Evolutionary conservation across 164 flowering plant species (phyloP).

Genomic region (Tetrastigma voinierianum): DNA sequence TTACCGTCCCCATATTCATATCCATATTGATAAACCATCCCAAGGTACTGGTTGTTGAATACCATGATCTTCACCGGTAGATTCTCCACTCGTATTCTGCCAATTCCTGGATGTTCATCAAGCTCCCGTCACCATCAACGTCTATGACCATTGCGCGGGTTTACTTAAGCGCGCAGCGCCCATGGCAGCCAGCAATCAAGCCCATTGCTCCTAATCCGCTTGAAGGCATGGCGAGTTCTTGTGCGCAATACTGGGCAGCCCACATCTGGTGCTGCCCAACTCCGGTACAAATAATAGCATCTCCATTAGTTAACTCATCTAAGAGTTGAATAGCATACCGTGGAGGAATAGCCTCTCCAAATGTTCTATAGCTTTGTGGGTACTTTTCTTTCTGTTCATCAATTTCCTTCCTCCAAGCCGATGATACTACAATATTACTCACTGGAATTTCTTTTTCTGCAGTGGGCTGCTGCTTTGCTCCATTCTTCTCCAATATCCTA

Average conservation of each 20-base stretch:
- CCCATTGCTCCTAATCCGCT: constrained; percentile 75
- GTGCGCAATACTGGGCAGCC: constrained; percentile 65
- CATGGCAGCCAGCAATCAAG: constrained; percentile 66
- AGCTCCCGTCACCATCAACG: constrained; percentile 68
- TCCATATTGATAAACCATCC: constrained; percentile 73
- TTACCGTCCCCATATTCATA: constrained; percentile 68
- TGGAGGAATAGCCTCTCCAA: constrained; percentile 67
- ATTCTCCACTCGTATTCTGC: constrained; percentile 56
- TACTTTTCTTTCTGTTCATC: constrained; percentile 45
- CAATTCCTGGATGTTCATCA: constrained; percentile 65
- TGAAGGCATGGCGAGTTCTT: constrained; percentile 60
- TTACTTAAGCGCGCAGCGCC: constrained; percentile 68
- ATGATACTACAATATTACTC: too few species aligned
- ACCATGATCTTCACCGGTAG: constrained; percentile 56
- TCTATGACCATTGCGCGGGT: constrained; percentile 54
- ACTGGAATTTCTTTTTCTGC: too few species aligned
- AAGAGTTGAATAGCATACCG: constrained; percentile 56
- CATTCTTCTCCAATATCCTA: constrained; percentile 35
- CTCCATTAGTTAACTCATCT: constrained; percentile 51
- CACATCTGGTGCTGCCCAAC: constrained; percentile 82
- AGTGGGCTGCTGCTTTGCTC: too few species aligned
- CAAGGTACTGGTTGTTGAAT: constrained; percentile 65
- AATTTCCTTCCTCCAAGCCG: constrained; percentile 58
- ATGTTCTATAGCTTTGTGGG: constrained; percentile 54
- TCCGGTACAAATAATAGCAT: constrained; percentile 58